phyloP scores from a whole-genome alignment of 306 rosid species.

The Glycine tomentella region DNA sequence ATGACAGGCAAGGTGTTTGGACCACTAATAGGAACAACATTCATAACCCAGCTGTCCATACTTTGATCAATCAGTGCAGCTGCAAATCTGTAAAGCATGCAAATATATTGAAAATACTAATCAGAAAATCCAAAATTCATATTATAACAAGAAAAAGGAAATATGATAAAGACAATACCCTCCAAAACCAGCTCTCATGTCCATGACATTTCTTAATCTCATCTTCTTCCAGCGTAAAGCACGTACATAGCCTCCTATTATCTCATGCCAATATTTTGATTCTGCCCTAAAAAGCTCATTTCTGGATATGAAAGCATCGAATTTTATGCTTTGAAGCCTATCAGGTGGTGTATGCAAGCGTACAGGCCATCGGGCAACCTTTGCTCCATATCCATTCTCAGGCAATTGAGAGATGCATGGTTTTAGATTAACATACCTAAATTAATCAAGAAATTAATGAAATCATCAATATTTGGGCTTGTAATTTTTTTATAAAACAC shows the following conservation, averaged over 20 bases:
- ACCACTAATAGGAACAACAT: constrained; percentile 89
- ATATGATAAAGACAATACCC: constrained; percentile 62
- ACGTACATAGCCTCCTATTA: constrained; percentile 66
- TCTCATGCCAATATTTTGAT: constrained; percentile 80
- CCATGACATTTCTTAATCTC: constrained; percentile 86
- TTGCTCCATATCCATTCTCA: constrained; percentile 77
- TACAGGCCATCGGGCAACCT: constrained; percentile 76
- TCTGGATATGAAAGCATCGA: constrained; percentile 85
- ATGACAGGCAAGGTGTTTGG: constrained; percentile 95
- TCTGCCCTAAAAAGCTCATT: constrained; percentile 94
- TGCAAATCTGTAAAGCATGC: constrained; percentile 73
- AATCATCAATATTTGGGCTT: constrained; percentile 34
- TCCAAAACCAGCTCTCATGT: constrained; percentile 98
- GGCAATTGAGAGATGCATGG: constrained; percentile 85
- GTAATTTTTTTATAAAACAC: background rate
- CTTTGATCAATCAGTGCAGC: constrained; percentile 70
- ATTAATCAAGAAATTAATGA: constrained; percentile 42
- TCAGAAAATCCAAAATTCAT: constrained; percentile 25
- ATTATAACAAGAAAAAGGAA: constrained; percentile 24
- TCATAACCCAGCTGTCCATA: constrained; percentile 89
- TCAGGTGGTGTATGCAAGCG: constrained; percentile 84
- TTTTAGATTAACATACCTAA: constrained; percentile 82
- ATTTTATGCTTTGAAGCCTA: constrained; percentile 85
- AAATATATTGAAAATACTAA: constrained; percentile 26
- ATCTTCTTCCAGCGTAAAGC: constrained; percentile 75